Conservation (phyloP, 129 eudicot genomes). For the Smallanthus sonchifolius region DNA sequence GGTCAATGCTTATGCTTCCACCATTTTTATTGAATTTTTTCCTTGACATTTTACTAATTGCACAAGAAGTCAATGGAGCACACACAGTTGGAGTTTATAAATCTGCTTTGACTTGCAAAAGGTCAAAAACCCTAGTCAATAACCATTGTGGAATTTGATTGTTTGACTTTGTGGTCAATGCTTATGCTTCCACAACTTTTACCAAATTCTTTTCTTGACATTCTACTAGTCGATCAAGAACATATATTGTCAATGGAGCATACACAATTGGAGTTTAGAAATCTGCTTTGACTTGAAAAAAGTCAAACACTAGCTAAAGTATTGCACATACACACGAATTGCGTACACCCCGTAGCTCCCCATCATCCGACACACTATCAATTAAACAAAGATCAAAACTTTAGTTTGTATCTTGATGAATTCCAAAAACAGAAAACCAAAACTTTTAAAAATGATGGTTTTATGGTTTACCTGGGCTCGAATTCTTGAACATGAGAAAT, state of each 20-base stretch:
- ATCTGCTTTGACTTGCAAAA: background rate
- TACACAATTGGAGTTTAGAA: background rate
- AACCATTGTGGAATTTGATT: conserved; percentile 22
- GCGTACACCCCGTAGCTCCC: conserved; percentile 31
- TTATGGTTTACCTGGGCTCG: conserved; percentile 38
- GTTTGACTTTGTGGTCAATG: conserved; percentile 40
- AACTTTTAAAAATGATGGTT: background rate
- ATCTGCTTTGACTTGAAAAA: conserved; percentile 6
- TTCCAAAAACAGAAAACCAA: background rate
- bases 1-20: conserved; percentile 36
- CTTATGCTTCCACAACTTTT: conserved; percentile 24
- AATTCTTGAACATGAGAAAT: conserved; percentile 51
- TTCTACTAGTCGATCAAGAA: background rate
- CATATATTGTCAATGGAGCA: background rate
- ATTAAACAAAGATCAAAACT: conserved; percentile 16
- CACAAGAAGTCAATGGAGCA: conserved; percentile 2
- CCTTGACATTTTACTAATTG: background rate
- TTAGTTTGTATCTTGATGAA: conserved; percentile 12
- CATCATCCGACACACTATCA: conserved; percentile 31
- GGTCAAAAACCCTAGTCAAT: background rate
- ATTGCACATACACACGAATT: conserved; percentile 44
- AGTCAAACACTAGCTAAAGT: conserved; percentile 29
- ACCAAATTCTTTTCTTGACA: background rate
- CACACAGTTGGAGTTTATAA: background rate
- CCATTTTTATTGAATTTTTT: background rate